phyloP scores from a whole-genome alignment of 768 basidiomycete genomes.

The Udeniomyces megalosporus region DNA sequence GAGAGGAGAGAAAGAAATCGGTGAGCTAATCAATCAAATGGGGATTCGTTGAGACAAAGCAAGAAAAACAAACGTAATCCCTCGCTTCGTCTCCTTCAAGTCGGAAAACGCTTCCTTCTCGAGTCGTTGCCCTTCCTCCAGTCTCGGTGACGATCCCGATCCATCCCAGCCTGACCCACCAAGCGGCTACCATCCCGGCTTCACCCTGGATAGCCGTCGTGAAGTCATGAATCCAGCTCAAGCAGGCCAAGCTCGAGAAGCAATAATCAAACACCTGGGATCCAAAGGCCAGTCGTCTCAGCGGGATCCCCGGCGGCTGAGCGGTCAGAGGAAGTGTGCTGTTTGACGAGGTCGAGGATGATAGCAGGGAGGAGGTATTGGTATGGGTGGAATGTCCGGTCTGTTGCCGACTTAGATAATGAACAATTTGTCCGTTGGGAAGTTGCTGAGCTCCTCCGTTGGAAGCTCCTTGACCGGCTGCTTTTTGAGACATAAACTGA shows the following conservation, averaged over 20 bases:
- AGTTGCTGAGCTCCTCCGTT: no score
- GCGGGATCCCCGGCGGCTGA: not conserved
- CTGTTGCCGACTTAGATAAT: no score
- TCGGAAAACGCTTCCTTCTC: not conserved
- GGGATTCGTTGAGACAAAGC: not conserved
- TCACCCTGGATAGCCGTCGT: slow-evolving; percentile 93
- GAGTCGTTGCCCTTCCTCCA: not conserved
- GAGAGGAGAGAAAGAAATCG: slow-evolving; percentile 1
- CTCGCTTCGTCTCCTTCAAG: not conserved
- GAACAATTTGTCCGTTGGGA: no score
- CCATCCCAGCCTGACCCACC: slow-evolving; percentile 88
- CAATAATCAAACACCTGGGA: slow-evolving; percentile 35
- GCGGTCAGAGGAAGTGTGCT: not conserved
- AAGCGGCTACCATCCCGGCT: slow-evolving; percentile 90
- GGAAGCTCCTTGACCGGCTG: no score
- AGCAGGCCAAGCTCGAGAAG: slow-evolving; percentile 67
- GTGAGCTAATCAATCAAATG: not conserved
- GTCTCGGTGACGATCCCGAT: slow-evolving; percentile 48
- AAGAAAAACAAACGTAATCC: not conserved
- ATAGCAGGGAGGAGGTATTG: not conserved
- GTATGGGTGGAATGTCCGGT: not conserved
- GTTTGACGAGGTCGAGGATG: not conserved
- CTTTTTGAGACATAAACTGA: no score
- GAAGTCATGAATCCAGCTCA: slow-evolving; percentile 96
- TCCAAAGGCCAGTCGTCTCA: not conserved